Evolutionary conservation across 1,284 basidiomycete genomes (phyloP).

Genomic region (Malassezia psittaci): DNA sequence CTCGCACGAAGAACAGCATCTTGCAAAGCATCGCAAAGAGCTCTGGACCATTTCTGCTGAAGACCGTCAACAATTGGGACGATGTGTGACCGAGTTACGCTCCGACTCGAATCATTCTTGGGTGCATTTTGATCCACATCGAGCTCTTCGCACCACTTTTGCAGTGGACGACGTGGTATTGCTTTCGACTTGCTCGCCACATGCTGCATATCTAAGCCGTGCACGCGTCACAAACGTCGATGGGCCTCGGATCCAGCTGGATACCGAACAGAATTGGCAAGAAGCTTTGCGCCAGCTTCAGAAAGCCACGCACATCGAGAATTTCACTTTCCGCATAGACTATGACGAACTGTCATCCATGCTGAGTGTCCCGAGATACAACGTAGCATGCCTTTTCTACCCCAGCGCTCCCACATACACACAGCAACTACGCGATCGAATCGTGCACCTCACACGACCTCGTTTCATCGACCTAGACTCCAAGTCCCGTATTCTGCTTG

Average conservation of each 20-base stretch:
- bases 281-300: constrained; percentile 21
- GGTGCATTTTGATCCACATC: too few species aligned
- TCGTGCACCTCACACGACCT: constrained; percentile 72
- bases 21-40: constrained; percentile 71
- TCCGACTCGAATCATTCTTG: constrained; percentile 47
- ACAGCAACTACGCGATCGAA: constrained; percentile 50
- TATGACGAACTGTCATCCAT: constrained; percentile 80
- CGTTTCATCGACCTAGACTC: constrained; percentile 51
- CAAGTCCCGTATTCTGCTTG: constrained; percentile 29
- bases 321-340: constrained; percentile 71
- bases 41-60: constrained; percentile 80
- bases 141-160: constrained; percentile 52
- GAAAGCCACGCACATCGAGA: constrained; percentile 13
- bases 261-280: constrained; percentile 67
- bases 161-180: constrained; percentile 69
- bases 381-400: constrained; percentile 80
- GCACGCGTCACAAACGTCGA: constrained; percentile 35
- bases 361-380: constrained; percentile 76
- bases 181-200: constrained; percentile 58
- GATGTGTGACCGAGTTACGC: constrained; percentile 48
- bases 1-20: constrained; percentile 77
- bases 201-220: not conserved
- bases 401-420: constrained; percentile 45
- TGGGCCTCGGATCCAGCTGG: constrained; percentile 60
- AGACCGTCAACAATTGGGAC: constrained; percentile 60